phyloP scores from a whole-genome alignment of 306 rosid genomes.

The Rosa lucieae region DNA sequence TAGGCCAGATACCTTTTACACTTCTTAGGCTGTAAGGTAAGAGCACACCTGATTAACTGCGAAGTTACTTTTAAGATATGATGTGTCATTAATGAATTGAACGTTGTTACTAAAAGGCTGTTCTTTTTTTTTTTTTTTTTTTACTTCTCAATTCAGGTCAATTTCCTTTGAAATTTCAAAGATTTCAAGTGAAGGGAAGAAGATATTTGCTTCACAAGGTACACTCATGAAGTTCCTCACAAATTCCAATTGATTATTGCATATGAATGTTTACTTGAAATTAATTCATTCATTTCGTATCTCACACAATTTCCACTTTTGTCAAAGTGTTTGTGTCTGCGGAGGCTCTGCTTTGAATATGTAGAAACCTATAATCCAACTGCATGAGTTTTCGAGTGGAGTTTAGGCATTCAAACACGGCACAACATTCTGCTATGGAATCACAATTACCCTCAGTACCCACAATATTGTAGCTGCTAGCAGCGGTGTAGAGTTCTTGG shows the following conservation, averaged over 20 bases:
- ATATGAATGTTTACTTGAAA: background rate
- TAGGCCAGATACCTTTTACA: conserved; percentile 87
- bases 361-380: conserved; percentile 68
- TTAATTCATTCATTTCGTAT: conserved; percentile 10
- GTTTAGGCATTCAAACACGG: conserved; percentile 81
- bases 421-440: conserved; percentile 93
- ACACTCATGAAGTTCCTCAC: background rate
- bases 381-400: conserved; percentile 88
- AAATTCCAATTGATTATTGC: background rate
- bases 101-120: background rate
- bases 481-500: conserved; percentile 79
- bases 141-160: conserved; percentile 52
- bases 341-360: conserved; percentile 70
- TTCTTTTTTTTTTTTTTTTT: background rate
- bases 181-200: conserved; percentile 89
- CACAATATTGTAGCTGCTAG: conserved; percentile 81
- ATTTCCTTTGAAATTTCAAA: conserved; percentile 91
- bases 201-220: conserved; percentile 97
- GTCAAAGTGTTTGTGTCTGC: conserved; percentile 79
- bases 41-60: background rate
- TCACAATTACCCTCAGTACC: conserved; percentile 79
- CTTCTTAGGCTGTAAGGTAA: conserved; percentile 76
- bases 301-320: conserved; percentile 78
- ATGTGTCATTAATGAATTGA: background rate
- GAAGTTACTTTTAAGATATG: background rate